phyloP scores from a whole-genome alignment of 108 stramenopile species.

The Aurantiochytrium sp. region DNA sequence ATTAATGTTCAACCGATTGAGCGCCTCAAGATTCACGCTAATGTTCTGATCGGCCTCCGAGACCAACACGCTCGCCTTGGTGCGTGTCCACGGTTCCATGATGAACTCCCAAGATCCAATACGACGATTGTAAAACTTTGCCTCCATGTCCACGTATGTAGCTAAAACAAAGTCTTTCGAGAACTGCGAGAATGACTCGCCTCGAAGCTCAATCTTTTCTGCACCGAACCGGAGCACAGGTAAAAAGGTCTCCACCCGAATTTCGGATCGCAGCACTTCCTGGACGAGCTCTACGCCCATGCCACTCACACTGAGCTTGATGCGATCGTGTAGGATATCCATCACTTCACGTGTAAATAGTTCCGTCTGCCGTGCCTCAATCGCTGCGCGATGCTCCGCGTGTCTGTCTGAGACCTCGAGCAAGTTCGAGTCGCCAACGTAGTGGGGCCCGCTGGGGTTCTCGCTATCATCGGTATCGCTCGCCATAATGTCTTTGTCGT shows the following conservation, averaged over 20 bases:
- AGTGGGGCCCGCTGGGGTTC: not conserved
- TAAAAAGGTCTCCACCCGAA: not conserved
- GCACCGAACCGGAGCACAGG: not conserved
- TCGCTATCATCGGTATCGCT: too few relatives aligned
- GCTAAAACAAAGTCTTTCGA: not conserved
- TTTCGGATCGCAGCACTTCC: not conserved
- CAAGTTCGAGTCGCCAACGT: not conserved
- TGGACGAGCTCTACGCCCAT: not conserved
- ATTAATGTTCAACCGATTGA: not conserved
- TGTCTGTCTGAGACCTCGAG: not conserved
- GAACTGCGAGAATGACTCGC: not conserved
- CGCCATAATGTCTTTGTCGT: too few relatives aligned
- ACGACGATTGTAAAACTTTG: not conserved
- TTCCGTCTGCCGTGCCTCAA: too few relatives aligned
- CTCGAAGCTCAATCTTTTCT: not conserved
- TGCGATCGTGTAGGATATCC: not conserved
- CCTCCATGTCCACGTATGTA: not conserved
- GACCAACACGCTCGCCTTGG: not conserved
- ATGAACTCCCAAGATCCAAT: slow-evolving; percentile 3
- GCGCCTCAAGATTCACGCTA: not conserved
- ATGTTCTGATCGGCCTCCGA: not conserved
- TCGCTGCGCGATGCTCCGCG: too few relatives aligned
- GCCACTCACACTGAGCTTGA: not conserved
- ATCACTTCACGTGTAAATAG: too few relatives aligned
- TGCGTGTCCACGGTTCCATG: not conserved